A percentile compares a stretch with the other conserved stretches of the same genome.
Conservation (phyloP, 352 stramenopile genomes). For the Phytophthora foliorum region DNA sequence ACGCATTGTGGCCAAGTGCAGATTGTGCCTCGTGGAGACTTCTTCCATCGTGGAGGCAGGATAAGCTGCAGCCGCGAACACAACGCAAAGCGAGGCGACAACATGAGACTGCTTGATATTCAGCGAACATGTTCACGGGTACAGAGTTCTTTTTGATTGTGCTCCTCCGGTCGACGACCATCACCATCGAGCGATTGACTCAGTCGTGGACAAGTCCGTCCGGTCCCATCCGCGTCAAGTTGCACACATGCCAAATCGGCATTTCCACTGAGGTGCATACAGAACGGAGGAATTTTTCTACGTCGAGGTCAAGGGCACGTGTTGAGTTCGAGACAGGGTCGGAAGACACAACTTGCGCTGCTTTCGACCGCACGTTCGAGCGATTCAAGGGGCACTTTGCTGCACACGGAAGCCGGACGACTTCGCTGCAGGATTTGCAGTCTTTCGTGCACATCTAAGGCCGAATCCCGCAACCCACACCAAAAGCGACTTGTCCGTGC, state of each 20-base stretch:
- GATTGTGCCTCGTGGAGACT: constrained; percentile 5
- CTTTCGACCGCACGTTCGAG: constrained; percentile 21
- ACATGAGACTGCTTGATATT: neutral
- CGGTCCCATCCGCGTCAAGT: constrained; percentile 9
- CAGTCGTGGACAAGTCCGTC: neutral
- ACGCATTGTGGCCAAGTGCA: too few species aligned
- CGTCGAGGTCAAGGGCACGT: constrained; percentile 1
- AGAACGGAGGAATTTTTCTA: constrained; percentile 21
- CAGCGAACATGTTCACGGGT: neutral
- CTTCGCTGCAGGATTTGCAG: constrained; percentile 30
- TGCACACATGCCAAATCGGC: constrained; percentile 26
- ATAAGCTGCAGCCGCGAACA: neutral
- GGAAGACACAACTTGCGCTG: constrained; percentile 14
- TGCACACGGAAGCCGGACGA: constrained; percentile 19
- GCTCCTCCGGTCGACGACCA: too few species aligned
- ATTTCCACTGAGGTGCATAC: too few species aligned
- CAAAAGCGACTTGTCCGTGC: constrained; percentile 25
- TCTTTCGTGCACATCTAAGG: constrained; percentile 39
- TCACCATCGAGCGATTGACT: constrained; percentile 7
- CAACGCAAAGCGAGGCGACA: constrained; percentile 1
- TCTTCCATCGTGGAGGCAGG: neutral
- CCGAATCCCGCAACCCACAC: constrained; percentile 35
- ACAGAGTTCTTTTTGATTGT: too few species aligned
- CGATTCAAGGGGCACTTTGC: constrained; percentile 3
- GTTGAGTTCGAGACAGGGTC: constrained; percentile 18